Conservation (phyloP, 2,329 filamentous ascomycete species). For the Botrytis pseudocinerea region DNA sequence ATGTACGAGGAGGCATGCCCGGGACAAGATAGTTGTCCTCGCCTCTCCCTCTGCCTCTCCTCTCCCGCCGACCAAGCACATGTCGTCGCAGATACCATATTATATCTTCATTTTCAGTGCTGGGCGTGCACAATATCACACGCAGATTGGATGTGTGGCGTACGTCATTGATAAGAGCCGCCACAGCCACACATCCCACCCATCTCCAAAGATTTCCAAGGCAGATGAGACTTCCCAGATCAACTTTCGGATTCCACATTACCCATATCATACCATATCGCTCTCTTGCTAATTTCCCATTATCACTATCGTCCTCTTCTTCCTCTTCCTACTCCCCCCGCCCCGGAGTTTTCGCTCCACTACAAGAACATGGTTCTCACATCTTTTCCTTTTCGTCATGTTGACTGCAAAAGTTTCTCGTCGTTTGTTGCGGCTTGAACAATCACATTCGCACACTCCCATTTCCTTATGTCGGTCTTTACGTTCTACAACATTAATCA, state of each 20-base stretch:
- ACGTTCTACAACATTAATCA: neutral
- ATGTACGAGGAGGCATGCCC: too few species aligned
- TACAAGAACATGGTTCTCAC: conserved; percentile 24
- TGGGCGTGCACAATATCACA: neutral
- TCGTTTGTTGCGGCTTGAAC: conserved; percentile 27
- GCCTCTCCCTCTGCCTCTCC: neutral
- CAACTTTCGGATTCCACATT: neutral
- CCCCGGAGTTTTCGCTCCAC: conserved; percentile 24
- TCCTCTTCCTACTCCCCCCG: neutral
- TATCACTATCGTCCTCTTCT: neutral
- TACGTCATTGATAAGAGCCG: conserved; percentile 8
- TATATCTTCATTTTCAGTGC: conserved; percentile 1
- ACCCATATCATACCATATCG: neutral
- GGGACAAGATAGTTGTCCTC: neutral
- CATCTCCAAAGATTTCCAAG: neutral
- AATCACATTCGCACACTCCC: neutral
- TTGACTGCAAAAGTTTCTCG: conserved; percentile 29
- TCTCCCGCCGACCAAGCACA: neutral
- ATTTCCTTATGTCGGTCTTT: neutral
- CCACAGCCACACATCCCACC: neutral
- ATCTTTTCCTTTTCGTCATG: conserved; percentile 28
- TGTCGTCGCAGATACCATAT: neutral
- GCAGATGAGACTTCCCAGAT: neutral
- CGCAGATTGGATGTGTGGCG: neutral
- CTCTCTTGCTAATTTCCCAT: neutral